Base-by-base conservation (phyloP, 2,329 filamentous ascomycete species). In the Cladophialophora chaetospira region DNA sequence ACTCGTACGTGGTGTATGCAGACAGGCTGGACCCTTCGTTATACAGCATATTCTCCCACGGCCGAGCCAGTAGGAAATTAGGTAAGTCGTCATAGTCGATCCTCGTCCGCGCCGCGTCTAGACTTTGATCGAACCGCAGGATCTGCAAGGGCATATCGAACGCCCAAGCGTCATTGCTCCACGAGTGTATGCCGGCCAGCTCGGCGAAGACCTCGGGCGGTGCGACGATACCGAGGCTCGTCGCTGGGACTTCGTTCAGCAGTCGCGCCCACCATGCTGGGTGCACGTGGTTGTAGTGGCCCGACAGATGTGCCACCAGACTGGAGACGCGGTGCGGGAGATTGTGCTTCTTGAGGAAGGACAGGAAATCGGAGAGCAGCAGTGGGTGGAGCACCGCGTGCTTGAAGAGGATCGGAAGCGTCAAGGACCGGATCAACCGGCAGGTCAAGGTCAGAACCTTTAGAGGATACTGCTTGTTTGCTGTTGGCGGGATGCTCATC, bases 11-110 rank as follows among this genome's bases (percentile, higher is more conserved):
- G 44, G 81, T 80, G 72, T 89, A 92, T 4, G 84, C 86, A 55
- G 80, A 79, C n/a, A 88, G 79, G 3, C 84, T 89, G 0, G 87
- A 89, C 6, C 88, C 87, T 72, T 93, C 88, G 68, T 92, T 92
- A 62, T 91, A 81, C 1, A 82, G 74, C 0, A 91, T 66, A 15
- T 81, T 79, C 0, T 77, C 79, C 88, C 89, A 92, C 1, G 81
- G 80, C 1, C 82, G 79, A n/a, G 81, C 73, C 23, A 78, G 77
- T 42, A 89, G 79, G 0, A 90, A 71, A 21, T 60, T 63, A 5
- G 58, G 58, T 1, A 57, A 44, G 9, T 60, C 51, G 4, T 65
- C 58, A 35, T 68, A 63, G 40, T 59, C 53, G 38, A 57, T 61
- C 42, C 52, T 8, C 29, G 42, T 23, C 36, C 50, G 53, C 28